A percentile compares a stretch with the other conserved stretches of the same genome.
These are phyloP conservation scores for Pseudovirgaria hyperparasitica DNA, from an alignment of 2,329 filamentous ascomycete species.

Conservation along the genomic window DNA sequence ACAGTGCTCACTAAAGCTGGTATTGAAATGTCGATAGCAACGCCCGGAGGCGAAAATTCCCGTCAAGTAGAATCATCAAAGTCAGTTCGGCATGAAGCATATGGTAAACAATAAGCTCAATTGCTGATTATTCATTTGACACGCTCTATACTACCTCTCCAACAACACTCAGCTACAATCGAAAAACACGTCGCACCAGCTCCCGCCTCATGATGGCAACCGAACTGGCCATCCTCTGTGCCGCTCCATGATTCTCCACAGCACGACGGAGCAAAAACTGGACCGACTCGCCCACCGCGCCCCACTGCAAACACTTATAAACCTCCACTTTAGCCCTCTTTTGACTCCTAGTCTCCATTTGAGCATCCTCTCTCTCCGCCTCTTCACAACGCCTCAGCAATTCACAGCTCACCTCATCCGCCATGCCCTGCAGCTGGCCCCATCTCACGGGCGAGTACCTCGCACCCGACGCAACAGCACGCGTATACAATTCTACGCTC, in stretches of 20 bases:
- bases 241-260: conserved; percentile 48
- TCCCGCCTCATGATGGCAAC: conserved; percentile 15
- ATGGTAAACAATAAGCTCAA: too few species aligned
- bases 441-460: conserved; percentile 50
- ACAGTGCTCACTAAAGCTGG: too few species aligned
- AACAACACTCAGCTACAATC: too few species aligned
- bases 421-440: conserved; percentile 89
- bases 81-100: too few species aligned
- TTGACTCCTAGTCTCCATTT: too few species aligned
- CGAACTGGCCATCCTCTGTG: conserved; percentile 30
- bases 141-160: too few species aligned
- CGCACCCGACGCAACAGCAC: too few species aligned
- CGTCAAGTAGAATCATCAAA: too few species aligned
- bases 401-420: conserved; percentile 67
- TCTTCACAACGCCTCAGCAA: conserved; percentile 15
- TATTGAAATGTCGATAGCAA: too few species aligned
- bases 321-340: conserved; percentile 33
- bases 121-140: too few species aligned
- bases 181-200: conserved; percentile 12
- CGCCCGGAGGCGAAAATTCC: too few species aligned
- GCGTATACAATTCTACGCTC: too few species aligned
- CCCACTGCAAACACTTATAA: conserved; percentile 47
- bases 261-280: conserved; percentile 52
- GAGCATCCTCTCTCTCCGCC: conserved; percentile 10
- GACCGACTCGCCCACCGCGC: conserved; percentile 57